Base-by-base conservation (phyloP, 768 basidiomycete genomes). In the Lactarius pseudohatsudake region DNA sequence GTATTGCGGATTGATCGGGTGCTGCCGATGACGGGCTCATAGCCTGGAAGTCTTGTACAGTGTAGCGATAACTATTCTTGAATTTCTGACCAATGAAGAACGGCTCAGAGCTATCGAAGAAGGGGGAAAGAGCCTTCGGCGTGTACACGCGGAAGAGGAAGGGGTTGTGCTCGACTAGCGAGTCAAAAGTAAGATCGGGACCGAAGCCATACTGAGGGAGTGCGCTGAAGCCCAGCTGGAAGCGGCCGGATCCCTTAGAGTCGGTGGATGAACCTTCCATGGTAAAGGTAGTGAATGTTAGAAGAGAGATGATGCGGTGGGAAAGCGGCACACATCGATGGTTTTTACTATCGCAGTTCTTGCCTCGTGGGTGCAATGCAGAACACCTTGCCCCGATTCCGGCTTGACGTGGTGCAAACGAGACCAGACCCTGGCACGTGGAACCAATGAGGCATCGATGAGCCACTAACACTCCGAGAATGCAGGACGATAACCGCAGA, bases 61-160 rank as follows among this genome's bases (percentile, higher is more conserved):
- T 60, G 69, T 74, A 74, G 36, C 70, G 69, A 71, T 74, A 71
- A 66, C 67, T 71, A 59, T 76, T 75, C 54, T 81, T 79, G 75
- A 87, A 91, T 74, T 81, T 84, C 62, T 85, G 86, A 26, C 88
- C 89, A 60, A 91, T 76, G 69, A 92, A 91, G 74, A 82, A 89
- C 1, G 86, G 82, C 72, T 89, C 84, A 4, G 80, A 77, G 45
- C 80, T 77, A 72, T 86, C 84, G 72, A 79, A 77, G 70, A 82
- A 81, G 22, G 75, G 82, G 1, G 84, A 83, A 53, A 77, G 80
- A 64, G 82, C 80, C 73, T 86, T 89, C 34, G 90, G 90, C 41
- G 90, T 91, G 74, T 92, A 87, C 16, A 92, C 85, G 53, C 91
- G 89, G 79, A 89, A 92, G 71, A 92, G 82, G 76, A 90, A 91